phyloP scores from a whole-genome alignment of 768 basidiomycete genomes.

The Rhodotorula kratochvilovae region DNA sequence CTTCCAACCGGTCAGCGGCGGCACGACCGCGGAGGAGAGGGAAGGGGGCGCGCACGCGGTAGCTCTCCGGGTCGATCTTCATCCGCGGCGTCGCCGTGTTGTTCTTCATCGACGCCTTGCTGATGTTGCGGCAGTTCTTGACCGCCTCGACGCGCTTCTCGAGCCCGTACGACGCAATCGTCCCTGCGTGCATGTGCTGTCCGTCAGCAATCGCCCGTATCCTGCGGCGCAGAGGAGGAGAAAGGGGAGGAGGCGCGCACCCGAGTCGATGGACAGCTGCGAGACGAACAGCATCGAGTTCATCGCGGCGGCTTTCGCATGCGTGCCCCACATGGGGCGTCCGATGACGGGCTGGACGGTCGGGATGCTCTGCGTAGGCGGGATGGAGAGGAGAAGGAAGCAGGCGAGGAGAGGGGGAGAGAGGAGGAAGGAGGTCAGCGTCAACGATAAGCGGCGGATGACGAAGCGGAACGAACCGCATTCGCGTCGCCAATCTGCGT shows the following conservation, averaged over 20 bases:
- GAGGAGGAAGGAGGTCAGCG: no score
- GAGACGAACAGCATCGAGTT: constrained; percentile 87
- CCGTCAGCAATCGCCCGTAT: no score
- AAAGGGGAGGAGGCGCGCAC: constrained; percentile 41
- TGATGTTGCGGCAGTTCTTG: constrained; percentile 64
- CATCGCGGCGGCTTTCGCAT: constrained; percentile 69
- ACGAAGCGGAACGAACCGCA: constrained; percentile 48
- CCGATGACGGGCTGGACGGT: constrained; percentile 83
- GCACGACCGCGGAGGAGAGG: background rate
- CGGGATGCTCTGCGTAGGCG: constrained; percentile 64
- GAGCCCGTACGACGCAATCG: constrained; percentile 63
- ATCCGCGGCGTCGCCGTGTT: constrained; percentile 77
- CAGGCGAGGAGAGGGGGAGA: no score
- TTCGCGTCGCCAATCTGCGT: constrained; percentile 94
- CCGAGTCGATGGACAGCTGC: constrained; percentile 58
- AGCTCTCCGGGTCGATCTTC: constrained; percentile 85
- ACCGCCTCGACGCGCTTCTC: constrained; percentile 72
- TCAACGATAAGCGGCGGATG: background rate
- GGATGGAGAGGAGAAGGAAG: background rate
- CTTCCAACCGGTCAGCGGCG: no score
- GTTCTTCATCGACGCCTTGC: constrained; percentile 90
- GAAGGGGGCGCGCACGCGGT: constrained; percentile 58
- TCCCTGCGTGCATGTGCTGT: constrained; percentile 49
- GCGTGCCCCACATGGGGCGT: constrained; percentile 89
- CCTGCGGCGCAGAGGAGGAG: no score